Conservation (phyloP, 139 green algal species). For the Chlorella sp. region DNA sequence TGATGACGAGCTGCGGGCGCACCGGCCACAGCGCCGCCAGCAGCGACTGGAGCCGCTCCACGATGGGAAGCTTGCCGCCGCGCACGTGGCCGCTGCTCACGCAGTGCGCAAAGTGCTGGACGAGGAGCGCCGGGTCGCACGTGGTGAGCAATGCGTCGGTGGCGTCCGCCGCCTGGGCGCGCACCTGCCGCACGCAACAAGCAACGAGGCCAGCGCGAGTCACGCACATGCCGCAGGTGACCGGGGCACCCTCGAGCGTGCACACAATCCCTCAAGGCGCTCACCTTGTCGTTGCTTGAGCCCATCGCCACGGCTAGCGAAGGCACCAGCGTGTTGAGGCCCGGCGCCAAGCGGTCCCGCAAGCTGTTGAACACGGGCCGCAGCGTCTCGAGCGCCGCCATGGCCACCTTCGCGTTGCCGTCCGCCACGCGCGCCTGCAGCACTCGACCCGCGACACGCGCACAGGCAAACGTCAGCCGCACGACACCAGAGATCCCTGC, state of each 20-base stretch:
- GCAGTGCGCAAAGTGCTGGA: slow-evolving; percentile 54
- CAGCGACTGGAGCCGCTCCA: slow-evolving; percentile 44
- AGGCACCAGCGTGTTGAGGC: slow-evolving; percentile 53
- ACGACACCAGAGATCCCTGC: too few relatives aligned
- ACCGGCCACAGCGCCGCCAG: slow-evolving; percentile 15
- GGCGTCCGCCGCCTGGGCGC: slow-evolving; percentile 18
- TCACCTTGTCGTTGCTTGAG: slow-evolving; percentile 46
- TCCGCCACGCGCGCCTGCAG: slow-evolving; percentile 37
- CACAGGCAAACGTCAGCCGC: too few relatives aligned
- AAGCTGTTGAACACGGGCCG: slow-evolving; percentile 10
- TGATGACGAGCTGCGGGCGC: slow-evolving; percentile 36
- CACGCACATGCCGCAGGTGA: too few relatives aligned
- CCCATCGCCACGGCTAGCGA: slow-evolving; percentile 44
- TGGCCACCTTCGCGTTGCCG: slow-evolving; percentile 54
- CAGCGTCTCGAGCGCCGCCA: slow-evolving; percentile 31
- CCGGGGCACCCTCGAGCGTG: too few relatives aligned
- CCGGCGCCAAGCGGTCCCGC: slow-evolving; percentile 10
- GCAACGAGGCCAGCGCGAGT: neutral
- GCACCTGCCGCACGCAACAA: slow-evolving; percentile 12
- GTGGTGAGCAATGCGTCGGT: slow-evolving; percentile 28
- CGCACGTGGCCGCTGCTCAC: slow-evolving; percentile 32
- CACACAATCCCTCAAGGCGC: neutral
- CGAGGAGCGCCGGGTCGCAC: slow-evolving; percentile 33
- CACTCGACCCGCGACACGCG: too few relatives aligned
- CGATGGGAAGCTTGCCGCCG: slow-evolving; percentile 37